Conservation (phyloP, 441 rosid genomes). For the Jatropha podagrica region DNA sequence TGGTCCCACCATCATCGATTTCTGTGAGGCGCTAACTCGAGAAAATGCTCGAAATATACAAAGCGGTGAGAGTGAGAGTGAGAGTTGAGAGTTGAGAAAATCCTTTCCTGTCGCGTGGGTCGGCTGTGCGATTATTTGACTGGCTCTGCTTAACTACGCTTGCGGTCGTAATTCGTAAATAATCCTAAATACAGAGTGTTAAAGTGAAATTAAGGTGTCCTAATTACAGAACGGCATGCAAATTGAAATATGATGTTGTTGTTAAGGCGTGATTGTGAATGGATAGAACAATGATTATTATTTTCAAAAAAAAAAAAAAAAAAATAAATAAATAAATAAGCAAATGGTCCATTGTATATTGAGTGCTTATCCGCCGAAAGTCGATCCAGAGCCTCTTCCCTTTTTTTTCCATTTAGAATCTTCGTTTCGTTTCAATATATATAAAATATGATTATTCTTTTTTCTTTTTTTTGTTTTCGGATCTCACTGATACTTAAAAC, state of each 20-base stretch:
- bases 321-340: not conserved
- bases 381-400: not conserved
- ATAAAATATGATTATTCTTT: too few species aligned
- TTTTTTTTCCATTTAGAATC: too few species aligned
- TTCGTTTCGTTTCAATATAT: too few species aligned
- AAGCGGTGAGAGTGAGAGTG: not conserved
- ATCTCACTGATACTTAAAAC: too few species aligned
- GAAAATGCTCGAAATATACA: not conserved
- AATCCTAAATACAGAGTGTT: too few species aligned
- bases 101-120: constrained; percentile 26
- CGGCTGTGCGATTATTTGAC: not conserved
- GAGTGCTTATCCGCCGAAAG: constrained; percentile 16
- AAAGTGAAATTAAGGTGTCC: not conserved
- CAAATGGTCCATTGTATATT: not conserved
- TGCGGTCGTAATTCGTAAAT: too few species aligned
- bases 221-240: not conserved
- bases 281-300: not conserved
- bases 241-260: not conserved
- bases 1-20: constrained; percentile 27
- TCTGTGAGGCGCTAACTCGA: constrained; percentile 30
- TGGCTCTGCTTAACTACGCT: too few species aligned
- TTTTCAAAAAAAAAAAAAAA: too few species aligned
- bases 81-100: too few species aligned
- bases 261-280: not conserved
- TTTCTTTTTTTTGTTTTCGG: too few species aligned